Evolutionary conservation across 1,139 yeast species (phyloP).

Genomic region (Suhomyces choctaworum): DNA sequence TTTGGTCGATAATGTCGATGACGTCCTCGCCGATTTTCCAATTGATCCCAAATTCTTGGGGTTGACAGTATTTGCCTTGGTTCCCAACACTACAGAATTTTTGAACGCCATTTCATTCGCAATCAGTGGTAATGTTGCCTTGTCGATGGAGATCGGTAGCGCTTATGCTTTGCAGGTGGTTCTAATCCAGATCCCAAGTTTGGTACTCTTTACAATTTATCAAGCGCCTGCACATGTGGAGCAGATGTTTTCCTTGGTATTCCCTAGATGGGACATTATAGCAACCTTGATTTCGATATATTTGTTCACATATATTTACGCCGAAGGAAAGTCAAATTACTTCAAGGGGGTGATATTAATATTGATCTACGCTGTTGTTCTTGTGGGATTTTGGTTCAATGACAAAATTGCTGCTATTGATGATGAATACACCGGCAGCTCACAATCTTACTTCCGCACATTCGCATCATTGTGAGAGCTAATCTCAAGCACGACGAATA

Average conservation of each 20-base stretch:
- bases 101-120: conserved; percentile 97
- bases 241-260: conserved; percentile 76
- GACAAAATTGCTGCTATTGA: conserved; percentile 39
- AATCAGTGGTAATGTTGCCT: conserved; percentile 90
- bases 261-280: conserved; percentile 94
- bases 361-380: conserved; percentile 71
- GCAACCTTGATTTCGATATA: conserved; percentile 85
- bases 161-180: conserved; percentile 98
- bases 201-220: conserved; percentile 74
- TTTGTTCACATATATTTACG: conserved; percentile 88
- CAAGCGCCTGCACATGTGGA: conserved; percentile 37
- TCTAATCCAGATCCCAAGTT: conserved; percentile 86
- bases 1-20: conserved; percentile 89
- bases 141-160: conserved; percentile 96
- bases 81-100: conserved; percentile 96
- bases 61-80: conserved; percentile 89
- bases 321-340: conserved; percentile 95
- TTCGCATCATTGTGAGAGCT: conserved; percentile 14
- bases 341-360: conserved; percentile 92
- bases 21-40: conserved; percentile 73
- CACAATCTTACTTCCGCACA: conserved; percentile 2
- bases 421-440: conserved; percentile 27
- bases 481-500: conserved; percentile 24
- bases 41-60: conserved; percentile 90
- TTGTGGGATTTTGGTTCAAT: conserved; percentile 79